These are phyloP conservation scores for Sarcodon sp. DNA, from an alignment of 768 basidiomycete species.

Conservation along the genomic window DNA sequence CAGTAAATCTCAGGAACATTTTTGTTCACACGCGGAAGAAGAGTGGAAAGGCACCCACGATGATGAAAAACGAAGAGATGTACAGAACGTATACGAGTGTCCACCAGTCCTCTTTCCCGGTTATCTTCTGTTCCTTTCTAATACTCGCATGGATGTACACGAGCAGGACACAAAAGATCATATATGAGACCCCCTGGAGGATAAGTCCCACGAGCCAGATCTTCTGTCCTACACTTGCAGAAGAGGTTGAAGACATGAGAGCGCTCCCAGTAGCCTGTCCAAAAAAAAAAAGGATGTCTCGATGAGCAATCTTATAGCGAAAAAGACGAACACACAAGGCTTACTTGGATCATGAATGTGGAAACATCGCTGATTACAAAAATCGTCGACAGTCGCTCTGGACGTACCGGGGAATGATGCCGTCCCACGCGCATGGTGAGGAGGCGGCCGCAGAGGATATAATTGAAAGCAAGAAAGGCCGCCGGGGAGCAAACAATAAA, in stretches of 20 bases:
- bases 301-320: background rate
- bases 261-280: slow-evolving; percentile 34
- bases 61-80: slow-evolving; percentile 48
- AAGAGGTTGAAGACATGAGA: slow-evolving; percentile 28
- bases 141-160: slow-evolving; percentile 16
- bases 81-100: slow-evolving; percentile 34
- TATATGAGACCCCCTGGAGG: slow-evolving; percentile 6
- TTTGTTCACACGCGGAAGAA: background rate
- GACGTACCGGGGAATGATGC: slow-evolving; percentile 33
- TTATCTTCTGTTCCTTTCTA: background rate
- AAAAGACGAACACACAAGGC: background rate
- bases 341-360: slow-evolving; percentile 55
- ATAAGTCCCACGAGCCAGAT: slow-evolving; percentile 3
- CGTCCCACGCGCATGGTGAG: slow-evolving; percentile 12
- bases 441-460: slow-evolving; percentile 19
- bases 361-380: slow-evolving; percentile 53
- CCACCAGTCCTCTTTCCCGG: slow-evolving; percentile 49
- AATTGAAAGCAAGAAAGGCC: slow-evolving; percentile 19
- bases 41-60: slow-evolving; percentile 26
- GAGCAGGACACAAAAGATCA: slow-evolving; percentile 21
- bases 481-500: slow-evolving; percentile 15
- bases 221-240: slow-evolving; percentile 3
- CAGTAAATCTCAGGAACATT: background rate
- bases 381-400: slow-evolving; percentile 35
- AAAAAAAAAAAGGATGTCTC: background rate